phyloP scores from a whole-genome alignment of 2,329 filamentous ascomycete genomes.

The Neocatenulostroma microsporum region DNA sequence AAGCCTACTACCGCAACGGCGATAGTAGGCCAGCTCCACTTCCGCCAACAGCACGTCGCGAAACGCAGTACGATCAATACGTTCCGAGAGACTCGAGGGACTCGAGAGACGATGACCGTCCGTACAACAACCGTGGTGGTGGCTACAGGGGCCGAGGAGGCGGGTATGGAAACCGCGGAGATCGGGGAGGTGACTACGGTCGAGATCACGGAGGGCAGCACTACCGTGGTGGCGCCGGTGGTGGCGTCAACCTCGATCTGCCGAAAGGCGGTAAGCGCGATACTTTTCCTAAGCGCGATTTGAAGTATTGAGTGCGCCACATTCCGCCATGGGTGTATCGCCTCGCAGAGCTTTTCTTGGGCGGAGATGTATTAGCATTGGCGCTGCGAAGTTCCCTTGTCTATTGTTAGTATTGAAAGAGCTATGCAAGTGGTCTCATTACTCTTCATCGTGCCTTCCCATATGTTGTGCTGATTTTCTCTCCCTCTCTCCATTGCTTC shows the following conservation, averaged over 20 bases:
- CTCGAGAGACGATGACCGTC: background rate
- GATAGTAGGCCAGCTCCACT: too few species aligned
- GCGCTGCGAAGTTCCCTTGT: too few species aligned
- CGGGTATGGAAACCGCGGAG: too few species aligned
- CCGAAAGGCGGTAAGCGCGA: conserved; percentile 22
- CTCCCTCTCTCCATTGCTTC: too few species aligned
- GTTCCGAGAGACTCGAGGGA: background rate
- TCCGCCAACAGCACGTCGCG: too few species aligned
- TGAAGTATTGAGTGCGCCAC: conserved; percentile 3
- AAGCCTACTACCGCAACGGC: conserved; percentile 21
- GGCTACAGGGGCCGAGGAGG: background rate
- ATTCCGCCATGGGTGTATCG: conserved; percentile 1
- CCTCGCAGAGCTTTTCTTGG: background rate
- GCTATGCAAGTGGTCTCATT: too few species aligned
- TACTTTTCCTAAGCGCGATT: background rate
- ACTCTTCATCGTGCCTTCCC: too few species aligned
- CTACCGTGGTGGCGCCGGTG: background rate
- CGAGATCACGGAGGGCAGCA: too few species aligned
- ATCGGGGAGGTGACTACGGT: too few species aligned
- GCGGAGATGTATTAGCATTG: too few species aligned
- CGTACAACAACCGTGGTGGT: background rate
- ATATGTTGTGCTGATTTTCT: too few species aligned
- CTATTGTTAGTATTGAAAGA: too few species aligned
- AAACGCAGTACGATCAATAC: conserved; percentile 4
- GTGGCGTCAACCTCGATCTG: conserved; percentile 9